Percentiles rank a stretch among this genome's conserved stretches.
These are phyloP conservation scores for Tolypocladium inflatum DNA, from an alignment of 2,329 filamentous ascomycete genomes.

Conservation along the genomic window DNA sequence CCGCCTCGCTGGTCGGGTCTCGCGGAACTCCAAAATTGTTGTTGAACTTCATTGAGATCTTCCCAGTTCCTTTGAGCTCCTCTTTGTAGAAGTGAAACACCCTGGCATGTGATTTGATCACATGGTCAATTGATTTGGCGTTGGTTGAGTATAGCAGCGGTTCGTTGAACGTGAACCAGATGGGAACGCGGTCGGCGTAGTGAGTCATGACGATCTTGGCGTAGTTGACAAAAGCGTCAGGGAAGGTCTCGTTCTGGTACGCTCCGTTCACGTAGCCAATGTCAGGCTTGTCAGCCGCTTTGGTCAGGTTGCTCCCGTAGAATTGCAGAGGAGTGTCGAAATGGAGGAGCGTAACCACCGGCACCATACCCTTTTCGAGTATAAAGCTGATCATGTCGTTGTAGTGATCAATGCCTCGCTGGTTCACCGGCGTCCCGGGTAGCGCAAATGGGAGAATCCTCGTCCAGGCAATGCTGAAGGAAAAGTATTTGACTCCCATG, in stretches of 20 bases:
- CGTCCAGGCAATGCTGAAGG: conserved; percentile 43
- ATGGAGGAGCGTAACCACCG: conserved; percentile 37
- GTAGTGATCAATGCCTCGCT: conserved; percentile 41
- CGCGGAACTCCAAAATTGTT: conserved; percentile 40
- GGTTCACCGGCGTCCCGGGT: conserved; percentile 40
- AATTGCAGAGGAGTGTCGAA: conserved; percentile 38
- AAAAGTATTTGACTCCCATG: conserved; percentile 41
- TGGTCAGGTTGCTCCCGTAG: conserved; percentile 21
- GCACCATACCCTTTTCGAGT: conserved; percentile 38
- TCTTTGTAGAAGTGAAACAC: conserved; percentile 45
- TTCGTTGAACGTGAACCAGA: conserved; percentile 46
- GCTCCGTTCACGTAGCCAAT: conserved; percentile 31
- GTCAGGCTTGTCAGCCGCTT: conserved; percentile 10
- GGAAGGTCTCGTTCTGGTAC: conserved; percentile 35
- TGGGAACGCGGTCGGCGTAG: conserved; percentile 39
- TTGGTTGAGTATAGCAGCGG: conserved; percentile 32
- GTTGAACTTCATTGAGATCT: conserved; percentile 39
- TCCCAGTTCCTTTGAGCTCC: conserved; percentile 38
- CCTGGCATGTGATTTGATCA: conserved; percentile 37
- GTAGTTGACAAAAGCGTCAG: conserved; percentile 42
- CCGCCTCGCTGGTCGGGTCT: conserved; percentile 25
- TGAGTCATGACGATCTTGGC: conserved; percentile 41
- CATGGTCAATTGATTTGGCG: conserved; percentile 27
- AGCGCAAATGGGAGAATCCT: conserved; percentile 42
- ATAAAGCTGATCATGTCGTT: conserved; percentile 42